These are phyloP conservation scores for Sporothrix brunneoviolacea DNA, from an alignment of 2,329 filamentous ascomycete species.

Conservation along the genomic window DNA sequence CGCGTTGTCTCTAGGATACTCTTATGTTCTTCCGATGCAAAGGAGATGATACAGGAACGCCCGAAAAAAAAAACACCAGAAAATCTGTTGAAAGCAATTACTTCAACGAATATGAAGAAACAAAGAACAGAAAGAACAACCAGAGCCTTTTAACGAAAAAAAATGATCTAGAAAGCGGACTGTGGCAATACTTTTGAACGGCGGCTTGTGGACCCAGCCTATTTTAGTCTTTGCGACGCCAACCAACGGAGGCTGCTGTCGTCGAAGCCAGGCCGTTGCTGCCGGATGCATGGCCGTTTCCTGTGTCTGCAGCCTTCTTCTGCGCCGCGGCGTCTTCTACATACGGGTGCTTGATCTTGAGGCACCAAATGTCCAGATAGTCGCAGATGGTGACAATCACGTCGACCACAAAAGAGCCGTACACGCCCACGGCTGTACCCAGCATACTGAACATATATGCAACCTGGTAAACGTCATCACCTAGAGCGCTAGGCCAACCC, in stretches of 20 bases:
- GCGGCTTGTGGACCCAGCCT: no score
- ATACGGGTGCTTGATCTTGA: constrained; percentile 86
- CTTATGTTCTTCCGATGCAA: no score
- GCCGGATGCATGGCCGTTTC: background rate
- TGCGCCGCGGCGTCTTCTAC: constrained; percentile 31
- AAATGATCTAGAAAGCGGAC: no score
- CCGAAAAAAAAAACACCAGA: no score
- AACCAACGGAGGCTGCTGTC: background rate
- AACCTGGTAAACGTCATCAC: constrained; percentile 76
- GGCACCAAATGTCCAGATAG: constrained; percentile 95
- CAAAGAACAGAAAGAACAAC: no score
- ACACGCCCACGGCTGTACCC: constrained; percentile 79
- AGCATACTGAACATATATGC: constrained; percentile 76
- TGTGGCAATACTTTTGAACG: no score
- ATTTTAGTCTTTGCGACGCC: constrained; percentile 5
- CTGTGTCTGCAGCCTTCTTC: background rate
- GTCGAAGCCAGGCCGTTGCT: background rate
- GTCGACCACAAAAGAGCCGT: constrained; percentile 94
- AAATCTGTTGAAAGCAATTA: no score
- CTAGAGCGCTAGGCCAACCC: constrained; percentile 72
- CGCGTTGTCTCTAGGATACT: no score
- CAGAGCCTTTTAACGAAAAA: no score
- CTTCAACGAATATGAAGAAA: no score
- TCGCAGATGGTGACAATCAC: constrained; percentile 98
- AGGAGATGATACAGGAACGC: no score